Conservation (phyloP, 306 rosid species). For the Carpinus viminea region DNA sequence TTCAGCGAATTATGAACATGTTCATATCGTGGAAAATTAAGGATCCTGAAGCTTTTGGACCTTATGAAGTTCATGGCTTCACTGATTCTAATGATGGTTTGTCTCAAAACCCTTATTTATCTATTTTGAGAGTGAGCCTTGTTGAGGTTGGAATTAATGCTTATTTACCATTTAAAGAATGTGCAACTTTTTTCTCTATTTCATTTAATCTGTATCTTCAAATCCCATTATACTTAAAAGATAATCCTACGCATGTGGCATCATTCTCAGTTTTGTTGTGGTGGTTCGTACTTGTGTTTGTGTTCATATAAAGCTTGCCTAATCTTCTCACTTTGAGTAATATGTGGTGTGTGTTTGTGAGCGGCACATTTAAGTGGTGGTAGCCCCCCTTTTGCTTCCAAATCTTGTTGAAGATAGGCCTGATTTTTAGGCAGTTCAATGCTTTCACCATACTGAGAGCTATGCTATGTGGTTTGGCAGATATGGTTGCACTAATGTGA, state of each 20-base stretch:
- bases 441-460: no score
- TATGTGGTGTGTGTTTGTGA: background rate
- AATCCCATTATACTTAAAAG: background rate
- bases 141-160: slow-evolving; percentile 21
- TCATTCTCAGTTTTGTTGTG: background rate
- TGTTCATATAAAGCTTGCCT: background rate
- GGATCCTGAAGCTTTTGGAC: slow-evolving; percentile 62
- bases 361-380: background rate
- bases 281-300: background rate
- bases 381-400: background rate
- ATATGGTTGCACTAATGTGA: no score
- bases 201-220: background rate
- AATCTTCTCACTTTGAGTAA: background rate
- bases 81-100: slow-evolving; percentile 48
- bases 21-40: slow-evolving; percentile 68
- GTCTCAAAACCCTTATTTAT: slow-evolving; percentile 40
- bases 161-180: slow-evolving; percentile 15
- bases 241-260: background rate
- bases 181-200: slow-evolving; percentile 9
- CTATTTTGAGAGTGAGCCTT: slow-evolving; percentile 16
- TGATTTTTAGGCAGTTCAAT: no score
- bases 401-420: no score
- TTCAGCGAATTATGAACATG: slow-evolving; percentile 45
- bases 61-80: slow-evolving; percentile 64
- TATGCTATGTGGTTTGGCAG: no score